Base-by-base conservation (phyloP, 176 grass and related monocot genomes). In the Zizania latifolia region DNA sequence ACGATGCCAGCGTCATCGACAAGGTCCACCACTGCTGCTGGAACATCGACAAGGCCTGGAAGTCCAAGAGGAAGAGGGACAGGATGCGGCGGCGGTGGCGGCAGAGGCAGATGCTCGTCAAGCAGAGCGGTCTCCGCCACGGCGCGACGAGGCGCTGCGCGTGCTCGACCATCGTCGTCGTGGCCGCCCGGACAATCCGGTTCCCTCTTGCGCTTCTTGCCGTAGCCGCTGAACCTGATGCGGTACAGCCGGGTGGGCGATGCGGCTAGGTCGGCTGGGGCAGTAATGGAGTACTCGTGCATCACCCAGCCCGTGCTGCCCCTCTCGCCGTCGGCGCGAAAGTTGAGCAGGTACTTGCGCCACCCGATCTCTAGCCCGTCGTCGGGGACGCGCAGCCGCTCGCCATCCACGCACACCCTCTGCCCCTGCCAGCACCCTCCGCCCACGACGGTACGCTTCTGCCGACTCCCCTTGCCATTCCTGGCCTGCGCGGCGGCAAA, bases 271-370 rank as follows among this genome's bases (percentile, higher is more conserved):
- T 54, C 50, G 0, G 38, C 1, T 26, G 50, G 26, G 35, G 50
- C 21, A 21, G 35, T n/a, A 48, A 79, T 7, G 35, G 24, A n/a
- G 50, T 79, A 79, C 76, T 79, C 50, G 76, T 79, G 63, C 64
- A 79, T 22, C 17, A 79, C 77, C 76, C 76, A 79, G 16, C 76
- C 76, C 10, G 35, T 68, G 77, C 70, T 75, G 0, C 77, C 54
- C 4, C 22, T 10, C 77, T 19, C 29, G 9, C n/a, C 5, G 2
- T 22, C 14, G 3, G 0, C 2, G 6, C 69, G 32, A 40, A 68
- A 78, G 70, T 74, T 86, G 15, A 86, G 51, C 5, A 6, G 9
- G 17, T 44, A 60, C 58, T 44, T 72, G 35, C 12, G 5, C 82
- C 82, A 78, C 24, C 2, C 6, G 28, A 85, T 24, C 75, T 2